Evolutionary conservation across 129 eudicot species (phyloP), one percentile per base, ranked within the genome.

Genomic region (Escallonia rubra): DNA sequence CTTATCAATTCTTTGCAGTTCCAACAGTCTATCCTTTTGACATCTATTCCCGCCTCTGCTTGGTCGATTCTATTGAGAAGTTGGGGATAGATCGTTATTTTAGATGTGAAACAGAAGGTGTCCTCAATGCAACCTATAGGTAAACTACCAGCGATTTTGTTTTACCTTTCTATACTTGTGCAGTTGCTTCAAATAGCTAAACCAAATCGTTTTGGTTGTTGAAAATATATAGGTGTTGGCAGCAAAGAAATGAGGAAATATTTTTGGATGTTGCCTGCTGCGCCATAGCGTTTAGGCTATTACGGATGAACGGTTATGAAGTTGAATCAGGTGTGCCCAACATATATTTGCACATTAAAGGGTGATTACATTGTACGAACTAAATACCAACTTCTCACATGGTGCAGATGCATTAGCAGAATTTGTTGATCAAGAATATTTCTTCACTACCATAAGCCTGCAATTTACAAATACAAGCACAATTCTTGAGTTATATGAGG

Each of bases 201-300:
- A n/a, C n/a, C n/a, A n/a, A n/a, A n/a, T n/a, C n/a, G n/a, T n/a
- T n/a, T n/a, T n/a, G n/a, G n/a, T n/a, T n/a, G n/a, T n/a, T n/a
- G n/a, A n/a, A n/a, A n/a, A n/a, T n/a, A n/a, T n/a, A n/a, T n/a
- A 75, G 70, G 48, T 50, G n/a, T 5, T 75, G 79, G 79, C 49
- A 51, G 10, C 65, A 54, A 39, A 64, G 55, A 41, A 49, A 51
- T 15, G 74, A 64, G 23, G 80, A 69, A 13, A 57, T 76, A 2
- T 57, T 69, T 48, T 4, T 6, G 34, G 76, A 69, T 23, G 13
- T 48, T 42, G n/a, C 46, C 5, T 61, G 70, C 63, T 9, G n/a
- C 38, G 80, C 74, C 23, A 52, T 75, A 63, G 74, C 80, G 46
- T 75, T 75, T 67, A 54, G 79, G 59, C 63, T 67, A 5, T 45